Evolutionary conservation across 345 rosid genomes (phyloP).

Genomic region (Pugionium cornutum): DNA sequence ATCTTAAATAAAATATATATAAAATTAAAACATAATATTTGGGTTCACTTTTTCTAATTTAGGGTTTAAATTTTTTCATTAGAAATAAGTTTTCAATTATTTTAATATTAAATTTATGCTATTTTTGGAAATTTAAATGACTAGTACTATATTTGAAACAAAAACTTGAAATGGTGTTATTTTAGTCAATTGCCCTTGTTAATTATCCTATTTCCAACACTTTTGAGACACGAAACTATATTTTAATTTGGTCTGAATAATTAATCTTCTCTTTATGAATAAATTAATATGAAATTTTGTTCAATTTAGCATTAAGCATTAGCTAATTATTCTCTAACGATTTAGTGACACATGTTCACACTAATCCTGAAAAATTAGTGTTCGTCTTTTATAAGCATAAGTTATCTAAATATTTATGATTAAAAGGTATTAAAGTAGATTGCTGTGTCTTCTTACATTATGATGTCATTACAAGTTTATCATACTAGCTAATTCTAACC

Average conservation of each 20-base stretch:
- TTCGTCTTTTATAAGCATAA: slow-evolving; percentile 8
- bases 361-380: background rate
- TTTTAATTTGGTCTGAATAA: background rate
- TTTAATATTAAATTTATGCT: no score
- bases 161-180: no score
- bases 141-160: no score
- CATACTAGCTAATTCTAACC: slow-evolving; percentile 4
- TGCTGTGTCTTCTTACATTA: background rate
- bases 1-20: no score
- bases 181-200: no score
- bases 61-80: no score
- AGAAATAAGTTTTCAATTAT: no score
- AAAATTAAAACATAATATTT: no score
- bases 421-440: background rate
- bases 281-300: background rate
- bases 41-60: no score
- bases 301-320: no score
- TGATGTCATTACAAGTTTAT: background rate
- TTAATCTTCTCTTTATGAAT: background rate
- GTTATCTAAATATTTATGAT: background rate
- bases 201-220: no score
- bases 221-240: background rate
- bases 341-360: background rate
- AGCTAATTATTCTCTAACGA: background rate
- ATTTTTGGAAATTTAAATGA: no score